Conservation (phyloP, 495 filamentous ascomycete genomes). For the Sphaerosporella brunnea region DNA sequence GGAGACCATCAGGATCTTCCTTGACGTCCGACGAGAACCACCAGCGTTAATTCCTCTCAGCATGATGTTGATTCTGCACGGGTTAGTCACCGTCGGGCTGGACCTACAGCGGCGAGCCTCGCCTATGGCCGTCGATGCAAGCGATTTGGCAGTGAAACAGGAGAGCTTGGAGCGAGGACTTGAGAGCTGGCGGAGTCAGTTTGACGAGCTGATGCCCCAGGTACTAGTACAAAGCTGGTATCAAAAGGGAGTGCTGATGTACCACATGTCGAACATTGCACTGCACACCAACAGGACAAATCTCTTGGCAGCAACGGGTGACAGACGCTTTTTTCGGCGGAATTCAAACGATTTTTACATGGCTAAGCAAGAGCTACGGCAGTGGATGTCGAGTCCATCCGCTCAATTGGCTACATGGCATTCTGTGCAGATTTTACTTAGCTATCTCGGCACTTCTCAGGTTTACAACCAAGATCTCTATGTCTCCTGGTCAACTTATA, state of each 20-base stretch:
- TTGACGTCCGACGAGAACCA: constrained; percentile 15
- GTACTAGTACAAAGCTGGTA: constrained; percentile 20
- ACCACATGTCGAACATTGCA: constrained; percentile 24
- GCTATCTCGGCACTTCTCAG: constrained; percentile 15
- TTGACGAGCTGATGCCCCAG: constrained; percentile 22
- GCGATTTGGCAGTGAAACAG: constrained; percentile 22
- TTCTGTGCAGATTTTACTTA: constrained; percentile 21
- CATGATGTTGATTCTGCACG: constrained; percentile 22
- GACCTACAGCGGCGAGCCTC: constrained; percentile 22
- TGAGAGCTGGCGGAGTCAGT: constrained; percentile 24
- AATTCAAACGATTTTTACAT: constrained; percentile 18
- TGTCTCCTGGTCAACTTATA: constrained; percentile 21
- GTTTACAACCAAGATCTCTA: constrained; percentile 9
- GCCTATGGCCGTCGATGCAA: constrained; percentile 14
- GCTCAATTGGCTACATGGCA: constrained; percentile 25
- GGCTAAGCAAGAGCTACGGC: constrained; percentile 22
- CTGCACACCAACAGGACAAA: constrained; percentile 24
- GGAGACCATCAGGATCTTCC: constrained; percentile 21
- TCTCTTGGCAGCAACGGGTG: constrained; percentile 20
- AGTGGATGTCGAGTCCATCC: constrained; percentile 15
- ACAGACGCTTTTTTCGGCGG: constrained; percentile 14
- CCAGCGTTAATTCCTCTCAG: constrained; percentile 21
- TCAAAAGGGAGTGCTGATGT: constrained; percentile 24
- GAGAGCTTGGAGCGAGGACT: constrained; percentile 16
- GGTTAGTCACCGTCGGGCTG: constrained; percentile 24